A percentile compares a stretch with the other conserved stretches of the same genome.
Evolutionary conservation across 148 eudicot species (phyloP).

Genomic region (Amaranthus cruentus): DNA sequence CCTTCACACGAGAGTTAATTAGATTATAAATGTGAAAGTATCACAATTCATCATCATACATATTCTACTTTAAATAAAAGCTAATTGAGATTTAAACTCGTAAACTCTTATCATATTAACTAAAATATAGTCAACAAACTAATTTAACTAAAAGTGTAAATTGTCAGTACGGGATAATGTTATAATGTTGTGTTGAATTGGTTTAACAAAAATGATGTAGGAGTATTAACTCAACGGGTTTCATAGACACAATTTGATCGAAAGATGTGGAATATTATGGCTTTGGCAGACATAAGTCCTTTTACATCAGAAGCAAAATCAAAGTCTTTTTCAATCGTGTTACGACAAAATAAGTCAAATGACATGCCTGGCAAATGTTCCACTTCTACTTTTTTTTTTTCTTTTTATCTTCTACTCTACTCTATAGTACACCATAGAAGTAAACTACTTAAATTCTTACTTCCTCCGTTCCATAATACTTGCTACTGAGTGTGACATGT

Average conservation of each 20-base stretch:
- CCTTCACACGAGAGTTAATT: too few relatives aligned
- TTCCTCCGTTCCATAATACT: too few relatives aligned
- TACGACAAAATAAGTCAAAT: slow-evolving; percentile 22
- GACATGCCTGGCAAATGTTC: slow-evolving; percentile 15
- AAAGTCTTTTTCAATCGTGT: slow-evolving; percentile 15
- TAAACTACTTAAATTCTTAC: too few relatives aligned
- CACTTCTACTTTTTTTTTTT: background rate
- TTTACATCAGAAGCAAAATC: slow-evolving; percentile 14
- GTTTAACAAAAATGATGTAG: background rate
- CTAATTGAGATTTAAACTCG: too few relatives aligned
- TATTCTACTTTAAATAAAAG: too few relatives aligned
- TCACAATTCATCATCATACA: too few relatives aligned
- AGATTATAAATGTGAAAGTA: too few relatives aligned
- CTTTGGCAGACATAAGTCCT: slow-evolving; percentile 19
- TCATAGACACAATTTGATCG: slow-evolving; percentile 1
- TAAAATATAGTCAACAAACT: too few relatives aligned
- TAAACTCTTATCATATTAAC: too few relatives aligned
- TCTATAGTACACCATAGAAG: too few relatives aligned
- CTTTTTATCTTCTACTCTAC: background rate
- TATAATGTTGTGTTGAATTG: background rate
- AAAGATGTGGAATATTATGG: slow-evolving; percentile 23
- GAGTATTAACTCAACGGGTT: background rate
- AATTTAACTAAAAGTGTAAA: too few relatives aligned
- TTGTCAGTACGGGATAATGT: background rate
- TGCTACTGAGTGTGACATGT: too few relatives aligned